Evolutionary conservation across 2,329 filamentous ascomycete genomes (phyloP).

Genomic region (Scedosporium apiospermum): DNA sequence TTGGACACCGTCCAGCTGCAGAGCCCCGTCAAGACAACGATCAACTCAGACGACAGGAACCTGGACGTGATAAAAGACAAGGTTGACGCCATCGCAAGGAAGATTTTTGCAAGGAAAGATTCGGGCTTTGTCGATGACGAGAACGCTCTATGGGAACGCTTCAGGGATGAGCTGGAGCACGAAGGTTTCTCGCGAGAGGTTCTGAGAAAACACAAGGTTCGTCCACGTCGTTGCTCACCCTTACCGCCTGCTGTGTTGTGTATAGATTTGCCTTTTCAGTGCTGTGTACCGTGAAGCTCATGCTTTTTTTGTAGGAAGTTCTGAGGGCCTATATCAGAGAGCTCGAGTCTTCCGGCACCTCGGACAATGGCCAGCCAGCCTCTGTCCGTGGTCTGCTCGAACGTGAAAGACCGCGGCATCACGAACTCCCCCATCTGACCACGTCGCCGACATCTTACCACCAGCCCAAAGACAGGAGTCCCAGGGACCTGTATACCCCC

Average conservation of each 20-base stretch:
- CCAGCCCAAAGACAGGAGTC: conserved; percentile 11
- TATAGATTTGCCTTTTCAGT: background rate
- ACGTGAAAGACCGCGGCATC: conserved; percentile 22
- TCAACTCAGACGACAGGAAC: conserved; percentile 23
- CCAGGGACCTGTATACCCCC: conserved; percentile 25
- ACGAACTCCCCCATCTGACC: conserved; percentile 16
- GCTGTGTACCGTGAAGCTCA: background rate
- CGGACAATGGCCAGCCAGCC: conserved; percentile 33
- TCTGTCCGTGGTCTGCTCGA: conserved; percentile 46
- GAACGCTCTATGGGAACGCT: conserved; percentile 47
- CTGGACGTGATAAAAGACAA: conserved; percentile 50
- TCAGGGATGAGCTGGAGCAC: conserved; percentile 45
- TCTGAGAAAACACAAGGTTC: conserved; percentile 47
- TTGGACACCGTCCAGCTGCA: conserved; percentile 48
- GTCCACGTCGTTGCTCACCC: conserved; percentile 12
- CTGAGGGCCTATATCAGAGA: conserved; percentile 52
- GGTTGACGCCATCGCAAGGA: conserved; percentile 46
- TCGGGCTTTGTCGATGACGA: conserved; percentile 31
- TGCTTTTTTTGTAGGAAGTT: conserved; percentile 35
- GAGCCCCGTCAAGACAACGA: conserved; percentile 29
- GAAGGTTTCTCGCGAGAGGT: conserved; percentile 50
- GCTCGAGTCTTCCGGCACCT: conserved; percentile 39
- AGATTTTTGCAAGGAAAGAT: conserved; percentile 35
- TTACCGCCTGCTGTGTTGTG: background rate
- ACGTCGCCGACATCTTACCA: conserved; percentile 13